Base-by-base conservation (phyloP, 768 basidiomycete species). In the Hydnomerulius pinastri region DNA sequence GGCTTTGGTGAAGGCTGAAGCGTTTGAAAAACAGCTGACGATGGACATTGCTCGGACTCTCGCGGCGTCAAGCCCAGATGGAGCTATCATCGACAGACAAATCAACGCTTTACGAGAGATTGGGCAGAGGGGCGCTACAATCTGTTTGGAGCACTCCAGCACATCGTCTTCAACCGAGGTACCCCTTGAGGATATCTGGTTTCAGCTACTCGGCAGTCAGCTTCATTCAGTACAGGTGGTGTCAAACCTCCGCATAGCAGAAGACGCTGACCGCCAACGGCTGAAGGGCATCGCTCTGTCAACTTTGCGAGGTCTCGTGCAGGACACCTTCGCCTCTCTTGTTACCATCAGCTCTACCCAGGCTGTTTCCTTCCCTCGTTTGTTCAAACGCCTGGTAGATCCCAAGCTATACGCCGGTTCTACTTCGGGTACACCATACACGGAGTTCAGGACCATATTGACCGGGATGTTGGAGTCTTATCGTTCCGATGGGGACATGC, bases 401-500 rank as follows among this genome's bases (percentile, higher is more conserved):
- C 81, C 86, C 2, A 77, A 83, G 4, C 74, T 83, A 2, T 67
- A 73, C 24, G 67, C 75, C 12, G 64, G 72, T 18, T 72, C 81
- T 3, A 72, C 82, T 1, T 73, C 77, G 20, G 78, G 82, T 28
- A 81, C 84, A 11, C 82, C 85, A 23, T 98, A 98, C 69, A 84
- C 86, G 18, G 95, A 98, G 69, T 96, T 98, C 69, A 80, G 92
- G 38, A 80, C 83, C 10, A 94, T 99, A 52, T 75, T 99, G 25
- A 86, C 85, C 1, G 89, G 92, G n/a, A 99, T 98, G 92, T 71
- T 98, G 59, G 93, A 96, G 62, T 88, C 92, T 2, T 98, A 98
- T 71, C 83, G 87, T 32, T 83, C 88, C 4, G 95, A 99, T 56
- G 91, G 90, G 23, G 95, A 98, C 57, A 83, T 95, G 77, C 73